These are phyloP conservation scores for Ensete glaucum DNA, from an alignment of 176 grass and related monocot genomes.

Conservation along the genomic window DNA sequence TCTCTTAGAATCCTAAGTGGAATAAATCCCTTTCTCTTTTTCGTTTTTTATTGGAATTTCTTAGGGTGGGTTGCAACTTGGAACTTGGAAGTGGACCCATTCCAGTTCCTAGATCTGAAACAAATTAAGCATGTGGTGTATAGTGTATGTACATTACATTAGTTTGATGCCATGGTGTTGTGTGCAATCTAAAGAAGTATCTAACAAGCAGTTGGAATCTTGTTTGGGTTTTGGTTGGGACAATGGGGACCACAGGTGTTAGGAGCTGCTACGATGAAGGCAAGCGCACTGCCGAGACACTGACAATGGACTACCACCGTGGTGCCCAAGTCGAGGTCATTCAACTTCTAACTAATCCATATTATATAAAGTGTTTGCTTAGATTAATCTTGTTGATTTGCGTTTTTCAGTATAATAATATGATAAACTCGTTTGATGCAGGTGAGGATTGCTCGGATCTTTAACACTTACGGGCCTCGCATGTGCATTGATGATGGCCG, in stretches of 20 bases:
- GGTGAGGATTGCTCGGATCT: slow-evolving; percentile 93
- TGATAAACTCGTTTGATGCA: slow-evolving; percentile 7
- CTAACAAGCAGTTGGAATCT: not conserved
- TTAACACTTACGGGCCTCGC: slow-evolving; percentile 89
- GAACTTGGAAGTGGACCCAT: not conserved
- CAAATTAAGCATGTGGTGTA: not conserved
- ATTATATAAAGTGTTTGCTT: not conserved
- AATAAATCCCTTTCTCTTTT: not conserved
- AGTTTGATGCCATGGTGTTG: not conserved
- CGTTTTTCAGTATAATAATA: not conserved
- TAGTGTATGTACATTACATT: not conserved
- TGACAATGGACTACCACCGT: slow-evolving; percentile 95
- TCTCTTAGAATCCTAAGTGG: not conserved
- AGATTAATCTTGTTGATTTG: not conserved
- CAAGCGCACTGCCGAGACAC: slow-evolving; percentile 81
- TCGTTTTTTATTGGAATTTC: not conserved
- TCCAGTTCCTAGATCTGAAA: not conserved
- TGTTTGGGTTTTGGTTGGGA: not conserved
- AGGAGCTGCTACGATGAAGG: slow-evolving; percentile 93
- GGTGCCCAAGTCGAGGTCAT: slow-evolving; percentile 71
- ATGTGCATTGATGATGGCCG: slow-evolving; percentile 97
- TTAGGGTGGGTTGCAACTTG: not conserved
- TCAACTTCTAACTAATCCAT: not conserved
- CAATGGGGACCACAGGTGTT: slow-evolving; percentile 36
- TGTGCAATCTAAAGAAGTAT: not conserved